Evolutionary conservation across 1,284 basidiomycete species (phyloP), one percentile per base, ranked within the genome.

Genomic region (Salmacisia buchloeana): DNA sequence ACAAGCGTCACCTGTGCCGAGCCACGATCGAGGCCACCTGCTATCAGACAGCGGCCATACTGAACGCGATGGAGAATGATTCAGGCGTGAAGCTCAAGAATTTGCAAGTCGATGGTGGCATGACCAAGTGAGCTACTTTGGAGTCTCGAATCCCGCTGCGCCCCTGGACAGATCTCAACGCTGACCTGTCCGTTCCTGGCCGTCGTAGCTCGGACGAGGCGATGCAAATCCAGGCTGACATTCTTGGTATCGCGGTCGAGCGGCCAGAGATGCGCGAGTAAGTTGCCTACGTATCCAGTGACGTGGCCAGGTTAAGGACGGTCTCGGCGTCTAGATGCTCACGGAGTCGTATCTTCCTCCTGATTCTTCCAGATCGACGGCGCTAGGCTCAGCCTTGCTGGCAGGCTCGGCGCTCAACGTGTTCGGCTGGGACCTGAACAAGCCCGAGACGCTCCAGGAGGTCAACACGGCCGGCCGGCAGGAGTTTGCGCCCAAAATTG

Each of bases 261-360:
- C 84, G 94, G 61, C 94, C 94, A 15, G 88, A 92, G 76, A 98
- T 98, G 94, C 84, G 94, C 79, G 94, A 98, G 89, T 90, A 29
- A 33, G 60, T 63, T 6, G 6, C 6, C 21, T 18, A 25, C 35
- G 25, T 9, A n/a, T 29, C 39, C 73, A 27, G 9, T 29, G 3
- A 9, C 68, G 88, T 85, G n/a, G 4, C 15, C 29, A 9, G 35
- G 27, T 15, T 7, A 57, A 9, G 12, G 38, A 15, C 43, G 15
- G 13, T 18, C 43, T 15, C 9, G 35, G 15, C 7, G 15, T 38
- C 29, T 61, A 4, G 4, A 34, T 25, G 23, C 36, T 35, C 10
- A 25, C 35, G 35, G 27, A 36, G 18, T 31, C 56, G 23, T 38
- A 12, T 39, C 54, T 27, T 25, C 65, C 29, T 31, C 61, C 31